Percentiles rank a stretch among this genome's conserved stretches.
Evolutionary conservation across 441 rosid genomes (phyloP).

Genomic region (Erysimum cheiri): DNA sequence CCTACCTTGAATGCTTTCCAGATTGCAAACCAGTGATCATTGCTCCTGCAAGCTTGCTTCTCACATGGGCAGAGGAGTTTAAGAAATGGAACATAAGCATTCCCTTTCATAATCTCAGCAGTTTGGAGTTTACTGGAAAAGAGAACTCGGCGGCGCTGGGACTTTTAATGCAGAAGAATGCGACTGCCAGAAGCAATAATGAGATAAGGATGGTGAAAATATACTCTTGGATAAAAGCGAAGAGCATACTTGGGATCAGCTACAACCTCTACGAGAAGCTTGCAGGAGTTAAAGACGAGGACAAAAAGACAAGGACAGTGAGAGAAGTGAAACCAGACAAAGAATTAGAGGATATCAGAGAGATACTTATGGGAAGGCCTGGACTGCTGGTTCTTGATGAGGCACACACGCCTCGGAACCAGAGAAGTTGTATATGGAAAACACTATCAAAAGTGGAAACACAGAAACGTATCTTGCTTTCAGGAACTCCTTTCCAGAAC

Average conservation of each 20-base stretch:
- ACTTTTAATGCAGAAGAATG: constrained; percentile 27
- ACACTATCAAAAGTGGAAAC: constrained; percentile 61
- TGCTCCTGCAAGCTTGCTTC: constrained; percentile 75
- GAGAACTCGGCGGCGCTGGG: constrained; percentile 46
- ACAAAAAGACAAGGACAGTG: constrained; percentile 40
- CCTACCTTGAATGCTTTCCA: constrained; percentile 58
- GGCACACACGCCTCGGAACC: constrained; percentile 84
- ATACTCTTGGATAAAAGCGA: constrained; percentile 58
- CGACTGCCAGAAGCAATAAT: constrained; percentile 9
- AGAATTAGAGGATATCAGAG: constrained; percentile 44
- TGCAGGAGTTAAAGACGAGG: constrained; percentile 48
- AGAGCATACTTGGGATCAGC: constrained; percentile 66
- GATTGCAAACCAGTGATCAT: constrained; percentile 66
- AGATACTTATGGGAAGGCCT: constrained; percentile 57
- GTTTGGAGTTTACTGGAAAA: constrained; percentile 49
- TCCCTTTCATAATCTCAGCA: constrained; percentile 68
- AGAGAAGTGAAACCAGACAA: constrained; percentile 37
- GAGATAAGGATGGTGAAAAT: constrained; percentile 58
- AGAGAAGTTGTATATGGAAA: constrained; percentile 61
- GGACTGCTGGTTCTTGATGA: constrained; percentile 73
- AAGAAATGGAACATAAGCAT: constrained; percentile 63
- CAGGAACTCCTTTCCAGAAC: constrained; percentile 91
- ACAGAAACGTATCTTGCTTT: constrained; percentile 67
- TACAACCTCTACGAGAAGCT: constrained; percentile 67
- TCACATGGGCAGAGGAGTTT: constrained; percentile 86